Conservation (phyloP, 2,329 filamentous ascomycete genomes). For the Nemania sp. region DNA sequence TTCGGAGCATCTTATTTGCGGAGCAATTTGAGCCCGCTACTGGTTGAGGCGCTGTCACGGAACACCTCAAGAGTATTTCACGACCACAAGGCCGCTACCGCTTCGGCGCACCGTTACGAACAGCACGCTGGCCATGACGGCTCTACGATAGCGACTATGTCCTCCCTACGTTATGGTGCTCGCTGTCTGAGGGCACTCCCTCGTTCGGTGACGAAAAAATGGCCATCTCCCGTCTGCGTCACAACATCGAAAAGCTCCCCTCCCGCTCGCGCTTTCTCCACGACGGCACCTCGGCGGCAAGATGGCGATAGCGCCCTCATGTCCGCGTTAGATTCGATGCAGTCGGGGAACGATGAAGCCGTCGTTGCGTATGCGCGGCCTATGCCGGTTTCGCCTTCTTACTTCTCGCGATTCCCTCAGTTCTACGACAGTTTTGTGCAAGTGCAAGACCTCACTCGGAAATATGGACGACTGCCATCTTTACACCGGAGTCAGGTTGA, state of each 20-base stretch:
- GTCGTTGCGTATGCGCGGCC: constrained; percentile 63
- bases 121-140: constrained; percentile 33
- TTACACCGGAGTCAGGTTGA: constrained; percentile 68
- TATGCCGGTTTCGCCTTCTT: constrained; percentile 85
- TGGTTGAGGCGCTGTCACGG: constrained; percentile 7
- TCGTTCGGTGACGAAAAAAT: constrained; percentile 29
- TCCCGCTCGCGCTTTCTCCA: constrained; percentile 28
- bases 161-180: constrained; percentile 36
- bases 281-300: constrained; percentile 20
- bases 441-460: constrained; percentile 71
- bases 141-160: constrained; percentile 35
- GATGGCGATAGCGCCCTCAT: constrained; percentile 4
- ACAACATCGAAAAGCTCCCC: constrained; percentile 27
- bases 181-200: constrained; percentile 39
- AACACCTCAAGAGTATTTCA: constrained; percentile 17
- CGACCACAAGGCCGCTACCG: not conserved
- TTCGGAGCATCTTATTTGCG: constrained; percentile 36
- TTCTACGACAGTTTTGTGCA: constrained; percentile 85
- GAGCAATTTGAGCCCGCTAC: constrained; percentile 17
- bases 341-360: constrained; percentile 24
- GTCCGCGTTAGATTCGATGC: constrained; percentile 33
- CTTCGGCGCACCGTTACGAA: constrained; percentile 5
- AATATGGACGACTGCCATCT: constrained; percentile 73
- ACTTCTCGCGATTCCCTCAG: constrained; percentile 83
- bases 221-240: constrained; percentile 24